Evolutionary conservation across 2,329 filamentous ascomycete genomes (phyloP).

Genomic region (Arthroderma sp.): DNA sequence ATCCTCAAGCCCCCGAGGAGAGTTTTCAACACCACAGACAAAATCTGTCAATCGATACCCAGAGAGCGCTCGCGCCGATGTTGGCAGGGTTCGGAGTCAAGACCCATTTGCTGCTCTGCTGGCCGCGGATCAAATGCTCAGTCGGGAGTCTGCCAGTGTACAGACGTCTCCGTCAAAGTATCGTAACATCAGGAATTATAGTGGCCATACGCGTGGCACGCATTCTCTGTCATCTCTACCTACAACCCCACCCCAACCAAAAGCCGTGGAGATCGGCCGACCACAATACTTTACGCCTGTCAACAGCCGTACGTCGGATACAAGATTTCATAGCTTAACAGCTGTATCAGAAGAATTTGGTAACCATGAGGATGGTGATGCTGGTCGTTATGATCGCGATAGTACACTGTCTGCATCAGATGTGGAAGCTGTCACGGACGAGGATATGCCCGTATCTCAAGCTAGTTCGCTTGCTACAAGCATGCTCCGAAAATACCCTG

Average conservation of each 20-base stretch:
- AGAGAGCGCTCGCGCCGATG: constrained; percentile 26
- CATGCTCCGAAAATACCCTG: constrained; percentile 51
- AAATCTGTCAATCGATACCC: constrained; percentile 29
- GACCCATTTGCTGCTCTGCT: constrained; percentile 66
- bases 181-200: constrained; percentile 35
- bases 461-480: constrained; percentile 65
- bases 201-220: constrained; percentile 57
- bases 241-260: constrained; percentile 53
- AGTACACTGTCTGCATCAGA: constrained; percentile 68
- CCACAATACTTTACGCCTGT: constrained; percentile 46
- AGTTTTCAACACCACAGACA: constrained; percentile 33
- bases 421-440: constrained; percentile 42
- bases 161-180: constrained; percentile 54
- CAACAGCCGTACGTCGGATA: constrained; percentile 24
- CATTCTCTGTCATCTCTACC: constrained; percentile 79
- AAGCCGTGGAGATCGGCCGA: constrained; percentile 36
- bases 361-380: constrained; percentile 22
- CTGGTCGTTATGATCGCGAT: constrained; percentile 59
- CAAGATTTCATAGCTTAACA: constrained; percentile 25
- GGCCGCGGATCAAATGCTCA: constrained; percentile 60
- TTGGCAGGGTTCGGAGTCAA: constrained; percentile 41
- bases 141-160: constrained; percentile 61
- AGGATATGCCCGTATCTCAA: constrained; percentile 58
- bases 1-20: constrained; percentile 45
- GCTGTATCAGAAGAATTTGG: constrained; percentile 16